These are phyloP conservation scores for Pseudozyma tsukubaensis DNA, from an alignment of 1,284 basidiomycete genomes.

Conservation along the genomic window DNA sequence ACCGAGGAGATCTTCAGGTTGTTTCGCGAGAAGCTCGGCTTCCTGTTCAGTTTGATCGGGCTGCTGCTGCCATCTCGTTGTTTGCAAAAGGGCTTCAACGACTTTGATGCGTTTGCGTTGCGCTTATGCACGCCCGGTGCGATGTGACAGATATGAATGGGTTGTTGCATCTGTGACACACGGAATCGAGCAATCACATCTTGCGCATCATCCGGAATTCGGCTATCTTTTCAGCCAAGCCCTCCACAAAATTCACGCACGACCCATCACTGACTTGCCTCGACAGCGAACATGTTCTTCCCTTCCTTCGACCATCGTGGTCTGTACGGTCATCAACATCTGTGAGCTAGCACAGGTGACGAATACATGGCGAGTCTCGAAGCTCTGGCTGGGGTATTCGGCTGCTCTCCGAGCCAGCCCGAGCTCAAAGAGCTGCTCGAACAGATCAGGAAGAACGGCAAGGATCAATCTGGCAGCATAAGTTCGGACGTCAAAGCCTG, in stretches of 20 bases:
- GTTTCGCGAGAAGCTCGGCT: background rate
- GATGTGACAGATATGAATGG: conserved; percentile 5
- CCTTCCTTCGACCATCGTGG: conserved; percentile 1
- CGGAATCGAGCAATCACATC: background rate
- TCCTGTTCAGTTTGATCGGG: background rate
- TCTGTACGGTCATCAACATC: background rate
- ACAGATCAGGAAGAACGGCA: background rate
- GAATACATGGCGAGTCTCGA: conserved; percentile 8
- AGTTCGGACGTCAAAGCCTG: conserved; percentile 28
- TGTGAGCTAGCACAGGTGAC: background rate
- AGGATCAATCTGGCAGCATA: background rate
- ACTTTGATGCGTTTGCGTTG: too few relatives aligned
- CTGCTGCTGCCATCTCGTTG: background rate
- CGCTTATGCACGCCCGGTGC: background rate
- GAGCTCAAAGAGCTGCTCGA: conserved; percentile 13
- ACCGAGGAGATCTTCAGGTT: background rate
- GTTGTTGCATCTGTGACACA: background rate
- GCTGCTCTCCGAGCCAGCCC: conserved; percentile 3
- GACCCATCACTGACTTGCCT: background rate
- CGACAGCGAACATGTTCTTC: background rate
- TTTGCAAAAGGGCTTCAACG: too few relatives aligned
- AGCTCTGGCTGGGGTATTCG: conserved; percentile 8
- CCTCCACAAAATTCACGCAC: conserved; percentile 20
- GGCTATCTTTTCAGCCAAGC: background rate
- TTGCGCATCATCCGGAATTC: conserved; percentile 11